Percentiles rank a stretch among this genome's conserved stretches.
phyloP scores from a whole-genome alignment of 805 yeast species.

The Maudiozyma turicensis region DNA sequence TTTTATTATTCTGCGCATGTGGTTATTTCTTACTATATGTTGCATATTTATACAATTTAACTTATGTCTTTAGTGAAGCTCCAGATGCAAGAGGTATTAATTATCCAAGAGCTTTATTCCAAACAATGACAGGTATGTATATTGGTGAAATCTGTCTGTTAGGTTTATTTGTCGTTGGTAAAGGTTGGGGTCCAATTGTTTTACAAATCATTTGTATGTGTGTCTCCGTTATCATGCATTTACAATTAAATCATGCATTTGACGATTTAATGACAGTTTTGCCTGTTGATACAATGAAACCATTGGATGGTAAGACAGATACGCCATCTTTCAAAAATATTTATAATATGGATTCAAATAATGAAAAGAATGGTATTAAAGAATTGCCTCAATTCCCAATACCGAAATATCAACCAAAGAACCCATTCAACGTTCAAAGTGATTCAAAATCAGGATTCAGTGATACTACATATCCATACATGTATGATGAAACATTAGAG shows the following conservation, averaged over 20 bases:
- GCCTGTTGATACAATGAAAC: constrained; percentile 67
- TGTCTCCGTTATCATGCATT: constrained; percentile 60
- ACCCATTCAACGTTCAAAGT: constrained; percentile 1
- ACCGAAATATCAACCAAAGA: constrained; percentile 19
- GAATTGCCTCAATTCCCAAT: constrained; percentile 26
- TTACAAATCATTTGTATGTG: constrained; percentile 58
- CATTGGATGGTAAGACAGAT: constrained; percentile 58
- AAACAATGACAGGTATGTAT: constrained; percentile 80
- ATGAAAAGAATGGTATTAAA: constrained; percentile 11
- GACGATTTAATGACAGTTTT: constrained; percentile 46
- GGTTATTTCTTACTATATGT: constrained; percentile 67
- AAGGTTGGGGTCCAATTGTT: constrained; percentile 91
- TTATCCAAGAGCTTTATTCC: constrained; percentile 84
- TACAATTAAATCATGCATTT: constrained; percentile 56
- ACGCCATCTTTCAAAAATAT: constrained; percentile 43
- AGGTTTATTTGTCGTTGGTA: constrained; percentile 81
- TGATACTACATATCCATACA: constrained; percentile 19
- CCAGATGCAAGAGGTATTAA: constrained; percentile 72
- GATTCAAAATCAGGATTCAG: constrained; percentile 7
- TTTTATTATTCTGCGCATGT: constrained; percentile 59
- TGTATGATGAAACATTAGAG: not conserved
- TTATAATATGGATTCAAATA: constrained; percentile 17
- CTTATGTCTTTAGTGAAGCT: constrained; percentile 57
- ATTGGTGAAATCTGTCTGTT: constrained; percentile 78
- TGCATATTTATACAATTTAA: constrained; percentile 68